phyloP scores from a whole-genome alignment of 257 asterid species.

The Solanum corneliomulleri region DNA sequence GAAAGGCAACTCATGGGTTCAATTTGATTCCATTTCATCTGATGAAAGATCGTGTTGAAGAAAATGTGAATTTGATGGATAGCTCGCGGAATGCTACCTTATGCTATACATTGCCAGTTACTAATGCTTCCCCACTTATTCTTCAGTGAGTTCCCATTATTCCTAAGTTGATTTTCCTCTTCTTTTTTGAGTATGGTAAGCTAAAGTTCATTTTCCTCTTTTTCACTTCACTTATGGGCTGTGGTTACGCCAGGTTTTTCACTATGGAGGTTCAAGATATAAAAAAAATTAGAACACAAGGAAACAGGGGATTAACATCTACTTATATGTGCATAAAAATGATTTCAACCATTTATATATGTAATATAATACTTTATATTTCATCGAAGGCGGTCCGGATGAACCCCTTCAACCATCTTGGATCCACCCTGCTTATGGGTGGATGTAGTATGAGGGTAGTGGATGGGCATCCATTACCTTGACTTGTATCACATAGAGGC shows the following conservation, averaged over 20 bases:
- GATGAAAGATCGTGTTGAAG: constrained; percentile 21
- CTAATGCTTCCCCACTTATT: constrained; percentile 41
- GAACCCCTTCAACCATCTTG: not conserved
- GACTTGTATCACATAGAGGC: not conserved
- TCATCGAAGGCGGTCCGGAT: not conserved
- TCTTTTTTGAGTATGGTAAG: not conserved
- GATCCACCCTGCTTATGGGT: not conserved
- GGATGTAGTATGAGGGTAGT: not conserved
- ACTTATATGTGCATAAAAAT: not conserved
- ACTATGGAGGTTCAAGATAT: not conserved
- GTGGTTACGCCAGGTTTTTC: not conserved
- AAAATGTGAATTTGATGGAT: constrained; percentile 8
- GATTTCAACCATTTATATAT: not conserved
- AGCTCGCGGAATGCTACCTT: constrained; percentile 34
- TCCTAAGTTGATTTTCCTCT: not conserved
- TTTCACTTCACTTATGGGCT: not conserved
- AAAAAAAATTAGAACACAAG: not conserved
- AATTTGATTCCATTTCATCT: constrained; percentile 45
- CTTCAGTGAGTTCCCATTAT: constrained; percentile 35
- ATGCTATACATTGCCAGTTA: constrained; percentile 53
- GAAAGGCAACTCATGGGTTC: constrained; percentile 59
- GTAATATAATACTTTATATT: too few relatives aligned
- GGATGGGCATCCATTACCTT: not conserved
- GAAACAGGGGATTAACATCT: not conserved
- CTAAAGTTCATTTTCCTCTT: not conserved